phyloP scores from a whole-genome alignment of 108 stramenopile genomes.

The Phaeodactylum tricornutum region DNA sequence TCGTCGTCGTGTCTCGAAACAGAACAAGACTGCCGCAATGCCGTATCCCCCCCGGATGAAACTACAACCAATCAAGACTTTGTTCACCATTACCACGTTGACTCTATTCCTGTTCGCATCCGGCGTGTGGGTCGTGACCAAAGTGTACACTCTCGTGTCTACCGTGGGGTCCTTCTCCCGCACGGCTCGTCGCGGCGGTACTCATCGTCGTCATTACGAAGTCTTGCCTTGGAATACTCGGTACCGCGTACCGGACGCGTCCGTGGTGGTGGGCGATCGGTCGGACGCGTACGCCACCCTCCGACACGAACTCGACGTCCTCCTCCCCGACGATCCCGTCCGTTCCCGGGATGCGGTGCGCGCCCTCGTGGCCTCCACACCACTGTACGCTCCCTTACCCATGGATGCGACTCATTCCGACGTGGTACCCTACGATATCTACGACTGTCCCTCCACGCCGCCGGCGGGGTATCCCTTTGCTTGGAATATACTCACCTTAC shows the following conservation, averaged over 20 bases:
- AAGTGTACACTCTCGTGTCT: too few relatives aligned
- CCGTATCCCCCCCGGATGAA: too few relatives aligned
- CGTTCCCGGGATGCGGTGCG: constrained; percentile 17
- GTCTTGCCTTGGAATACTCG: constrained; percentile 9
- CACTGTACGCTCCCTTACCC: neutral
- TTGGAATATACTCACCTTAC: too few relatives aligned
- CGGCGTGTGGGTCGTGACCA: too few relatives aligned
- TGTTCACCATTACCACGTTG: too few relatives aligned
- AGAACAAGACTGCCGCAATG: too few relatives aligned
- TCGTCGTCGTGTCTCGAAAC: too few relatives aligned
- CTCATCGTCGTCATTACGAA: too few relatives aligned
- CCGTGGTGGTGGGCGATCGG: constrained; percentile 50
- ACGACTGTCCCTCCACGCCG: constrained; percentile 72
- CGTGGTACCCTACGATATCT: constrained; percentile 41
- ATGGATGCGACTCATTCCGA: neutral
- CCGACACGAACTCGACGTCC: constrained; percentile 37
- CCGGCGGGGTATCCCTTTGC: constrained; percentile 62
- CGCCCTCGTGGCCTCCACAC: neutral
- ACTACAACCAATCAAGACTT: too few relatives aligned
- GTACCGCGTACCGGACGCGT: constrained; percentile 46
- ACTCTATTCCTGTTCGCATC: too few relatives aligned
- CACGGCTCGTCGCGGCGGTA: too few relatives aligned
- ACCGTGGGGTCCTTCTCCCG: too few relatives aligned
- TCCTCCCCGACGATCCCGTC: constrained; percentile 39
- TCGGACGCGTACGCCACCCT: constrained; percentile 36